These are phyloP conservation scores for Pontederia crassipes DNA, from an alignment of 176 grass and related monocot species.

Conservation along the genomic window DNA sequence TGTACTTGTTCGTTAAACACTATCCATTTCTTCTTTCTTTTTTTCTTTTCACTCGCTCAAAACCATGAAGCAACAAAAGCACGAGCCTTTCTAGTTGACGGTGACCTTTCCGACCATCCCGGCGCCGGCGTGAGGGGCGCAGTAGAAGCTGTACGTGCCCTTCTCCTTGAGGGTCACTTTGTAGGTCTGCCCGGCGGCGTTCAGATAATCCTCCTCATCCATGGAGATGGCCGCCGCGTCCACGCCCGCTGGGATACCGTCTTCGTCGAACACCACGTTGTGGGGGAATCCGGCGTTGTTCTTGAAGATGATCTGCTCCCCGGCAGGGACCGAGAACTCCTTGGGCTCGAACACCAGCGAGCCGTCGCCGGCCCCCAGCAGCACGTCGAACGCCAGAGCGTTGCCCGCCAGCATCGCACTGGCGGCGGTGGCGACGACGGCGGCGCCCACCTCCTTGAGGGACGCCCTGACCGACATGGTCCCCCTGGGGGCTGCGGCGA, in stretches of 20 bases:
- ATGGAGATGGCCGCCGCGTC: slow-evolving; percentile 59
- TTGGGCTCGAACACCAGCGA: slow-evolving; percentile 59
- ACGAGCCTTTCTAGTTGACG: slow-evolving; percentile 46
- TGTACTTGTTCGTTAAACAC: neutral
- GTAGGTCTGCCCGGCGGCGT: slow-evolving; percentile 54
- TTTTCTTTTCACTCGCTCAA: neutral
- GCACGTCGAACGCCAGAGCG: slow-evolving; percentile 57
- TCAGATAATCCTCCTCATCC: slow-evolving; percentile 54
- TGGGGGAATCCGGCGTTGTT: slow-evolving; percentile 94
- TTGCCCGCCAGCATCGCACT: slow-evolving; percentile 44
- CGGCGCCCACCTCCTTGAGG: slow-evolving; percentile 33
- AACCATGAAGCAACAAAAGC: neutral
- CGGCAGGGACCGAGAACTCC: slow-evolving; percentile 52
- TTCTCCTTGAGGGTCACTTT: slow-evolving; percentile 63
- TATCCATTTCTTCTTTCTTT: neutral
- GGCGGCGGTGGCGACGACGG: slow-evolving; percentile 47
- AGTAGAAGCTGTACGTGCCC: slow-evolving; percentile 87
- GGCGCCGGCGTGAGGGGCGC: slow-evolving; percentile 66
- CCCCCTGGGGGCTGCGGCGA: neutral
- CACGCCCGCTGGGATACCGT: slow-evolving; percentile 62
- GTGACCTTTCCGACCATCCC: slow-evolving; percentile 89
- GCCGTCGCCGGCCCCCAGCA: slow-evolving; percentile 48
- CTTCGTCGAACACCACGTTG: slow-evolving; percentile 92
- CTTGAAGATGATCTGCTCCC: slow-evolving; percentile 87
- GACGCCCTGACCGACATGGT: slow-evolving; percentile 39